Percentiles rank a stretch among this genome's conserved stretches.
phyloP scores from a whole-genome alignment of 768 basidiomycete species.

The Calvatia gigantea region DNA sequence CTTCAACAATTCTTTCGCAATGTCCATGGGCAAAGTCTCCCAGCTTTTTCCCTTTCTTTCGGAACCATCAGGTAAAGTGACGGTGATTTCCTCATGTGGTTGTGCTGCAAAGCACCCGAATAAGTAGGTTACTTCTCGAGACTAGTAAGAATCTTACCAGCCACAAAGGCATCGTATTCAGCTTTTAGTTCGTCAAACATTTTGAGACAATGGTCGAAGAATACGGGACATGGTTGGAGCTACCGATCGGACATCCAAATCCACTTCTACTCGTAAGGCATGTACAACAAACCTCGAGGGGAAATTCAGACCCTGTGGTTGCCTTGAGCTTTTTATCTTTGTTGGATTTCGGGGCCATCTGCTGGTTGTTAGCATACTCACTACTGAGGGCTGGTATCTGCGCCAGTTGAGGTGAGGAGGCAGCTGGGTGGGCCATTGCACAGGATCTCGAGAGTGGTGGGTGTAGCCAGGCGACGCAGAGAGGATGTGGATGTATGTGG shows the following conservation, averaged over 20 bases:
- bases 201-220: conserved; percentile 85
- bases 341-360: conserved; percentile 24
- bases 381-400: conserved; percentile 44
- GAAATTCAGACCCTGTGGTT: conserved; percentile 40
- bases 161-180: conserved; percentile 78
- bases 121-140: conserved; percentile 10
- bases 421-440: conserved; percentile 52
- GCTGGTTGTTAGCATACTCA: conserved; percentile 30
- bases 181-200: conserved; percentile 86
- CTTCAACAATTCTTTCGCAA: conserved; percentile 86
- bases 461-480: conserved; percentile 12
- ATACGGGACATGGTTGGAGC: conserved; percentile 82
- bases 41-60: conserved; percentile 83
- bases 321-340: conserved; percentile 47
- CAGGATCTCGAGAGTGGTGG: conserved; percentile 22
- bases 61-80: conserved; percentile 87
- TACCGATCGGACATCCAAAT: conserved; percentile 24
- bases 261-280: not conserved
- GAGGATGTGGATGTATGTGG: conserved; percentile 23
- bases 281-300: conserved; percentile 53
- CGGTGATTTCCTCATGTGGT: conserved; percentile 75
- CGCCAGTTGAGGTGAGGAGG: conserved; percentile 50
- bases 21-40: conserved; percentile 91
- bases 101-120: conserved; percentile 45
- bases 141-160: conserved; percentile 42